A percentile compares a stretch with the other conserved stretches of the same genome.
These are phyloP conservation scores for Cryptococcus sp. DNA, from an alignment of 1,284 basidiomycete species.

Conservation along the genomic window DNA sequence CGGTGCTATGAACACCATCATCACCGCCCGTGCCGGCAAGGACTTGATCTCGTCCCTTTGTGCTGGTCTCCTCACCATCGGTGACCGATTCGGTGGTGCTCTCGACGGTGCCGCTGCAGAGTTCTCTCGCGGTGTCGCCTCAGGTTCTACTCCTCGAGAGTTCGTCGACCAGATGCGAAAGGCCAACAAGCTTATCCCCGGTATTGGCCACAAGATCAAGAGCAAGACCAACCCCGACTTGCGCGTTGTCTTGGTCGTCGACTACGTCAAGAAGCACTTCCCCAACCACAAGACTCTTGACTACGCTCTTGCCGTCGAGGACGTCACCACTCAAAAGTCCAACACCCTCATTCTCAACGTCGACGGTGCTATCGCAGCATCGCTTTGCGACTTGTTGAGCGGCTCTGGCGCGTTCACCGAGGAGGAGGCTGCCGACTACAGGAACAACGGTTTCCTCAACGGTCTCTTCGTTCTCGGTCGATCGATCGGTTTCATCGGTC, in stretches of 20 bases:
- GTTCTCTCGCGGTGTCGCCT: conserved; percentile 89
- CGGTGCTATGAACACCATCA: conserved; percentile 99
- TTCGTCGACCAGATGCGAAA: conserved; percentile 96
- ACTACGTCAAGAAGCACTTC: conserved; percentile 95
- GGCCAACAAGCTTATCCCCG: conserved; percentile 92
- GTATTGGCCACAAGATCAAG: conserved; percentile 99
- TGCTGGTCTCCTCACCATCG: conserved; percentile 95
- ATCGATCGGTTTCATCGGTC: conserved; percentile 82
- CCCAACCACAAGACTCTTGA: conserved; percentile 86
- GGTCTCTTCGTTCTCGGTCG: conserved; percentile 96
- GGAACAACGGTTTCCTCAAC: conserved; percentile 76
- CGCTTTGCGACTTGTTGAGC: conserved; percentile 93
- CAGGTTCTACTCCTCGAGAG: conserved; percentile 91
- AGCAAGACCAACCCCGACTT: conserved; percentile 95
- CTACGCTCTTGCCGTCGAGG: conserved; percentile 98
- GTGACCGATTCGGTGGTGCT: conserved; percentile 98
- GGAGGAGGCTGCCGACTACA: conserved; percentile 97
- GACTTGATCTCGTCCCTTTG: conserved; percentile 96
- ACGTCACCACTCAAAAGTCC: conserved; percentile 97
- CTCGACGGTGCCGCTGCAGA: conserved; percentile 95
- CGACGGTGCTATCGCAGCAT: conserved; percentile 96
- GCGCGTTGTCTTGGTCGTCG: conserved; percentile 96
- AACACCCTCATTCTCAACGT: conserved; percentile 93
- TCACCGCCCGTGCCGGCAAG: conserved; percentile 97
- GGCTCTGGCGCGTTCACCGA: conserved; percentile 92